A percentile compares a stretch with the other conserved stretches of the same genome.
phyloP scores from a whole-genome alignment of 2,329 filamentous ascomycete genomes.

The Corinectria fuckeliana region DNA sequence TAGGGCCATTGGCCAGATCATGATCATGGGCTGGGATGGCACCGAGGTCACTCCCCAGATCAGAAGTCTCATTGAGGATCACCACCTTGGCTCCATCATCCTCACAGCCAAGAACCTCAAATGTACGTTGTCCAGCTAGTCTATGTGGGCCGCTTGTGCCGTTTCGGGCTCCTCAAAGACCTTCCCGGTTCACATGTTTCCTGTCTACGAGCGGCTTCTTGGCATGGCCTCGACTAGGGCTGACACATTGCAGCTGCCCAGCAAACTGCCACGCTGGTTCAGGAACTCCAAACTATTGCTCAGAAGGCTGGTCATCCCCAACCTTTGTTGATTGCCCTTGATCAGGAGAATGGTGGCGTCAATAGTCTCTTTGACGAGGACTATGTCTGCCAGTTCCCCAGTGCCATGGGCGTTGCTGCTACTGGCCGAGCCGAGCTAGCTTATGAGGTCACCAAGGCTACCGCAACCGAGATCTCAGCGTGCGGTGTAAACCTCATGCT shows the following conservation, averaged over 20 bases:
- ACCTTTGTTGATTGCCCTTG: constrained; percentile 86
- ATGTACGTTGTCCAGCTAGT: constrained; percentile 58
- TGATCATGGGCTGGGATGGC: constrained; percentile 88
- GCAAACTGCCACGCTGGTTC: constrained; percentile 85
- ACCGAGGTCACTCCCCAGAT: constrained; percentile 85
- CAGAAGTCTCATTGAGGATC: constrained; percentile 77
- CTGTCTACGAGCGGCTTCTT: constrained; percentile 38
- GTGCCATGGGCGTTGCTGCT: constrained; percentile 95
- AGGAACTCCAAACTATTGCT: constrained; percentile 91
- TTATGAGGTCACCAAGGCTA: constrained; percentile 90
- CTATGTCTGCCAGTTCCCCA: constrained; percentile 95
- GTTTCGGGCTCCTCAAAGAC: background rate
- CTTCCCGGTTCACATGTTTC: background rate
- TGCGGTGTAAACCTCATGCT: constrained; percentile 97
- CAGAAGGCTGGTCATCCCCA: constrained; percentile 88
- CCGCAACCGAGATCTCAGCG: constrained; percentile 87
- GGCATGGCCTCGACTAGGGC: constrained; percentile 21
- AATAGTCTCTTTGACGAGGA: constrained; percentile 97
- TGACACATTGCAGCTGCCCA: constrained; percentile 73
- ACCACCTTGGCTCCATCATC: constrained; percentile 88
- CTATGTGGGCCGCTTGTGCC: background rate
- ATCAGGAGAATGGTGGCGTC: constrained; percentile 97
- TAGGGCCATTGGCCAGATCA: constrained; percentile 76
- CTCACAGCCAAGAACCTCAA: constrained; percentile 86
- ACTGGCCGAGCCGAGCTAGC: constrained; percentile 85